phyloP scores from a whole-genome alignment of 2,329 filamentous ascomycete species.

The Nakataea oryzae region DNA sequence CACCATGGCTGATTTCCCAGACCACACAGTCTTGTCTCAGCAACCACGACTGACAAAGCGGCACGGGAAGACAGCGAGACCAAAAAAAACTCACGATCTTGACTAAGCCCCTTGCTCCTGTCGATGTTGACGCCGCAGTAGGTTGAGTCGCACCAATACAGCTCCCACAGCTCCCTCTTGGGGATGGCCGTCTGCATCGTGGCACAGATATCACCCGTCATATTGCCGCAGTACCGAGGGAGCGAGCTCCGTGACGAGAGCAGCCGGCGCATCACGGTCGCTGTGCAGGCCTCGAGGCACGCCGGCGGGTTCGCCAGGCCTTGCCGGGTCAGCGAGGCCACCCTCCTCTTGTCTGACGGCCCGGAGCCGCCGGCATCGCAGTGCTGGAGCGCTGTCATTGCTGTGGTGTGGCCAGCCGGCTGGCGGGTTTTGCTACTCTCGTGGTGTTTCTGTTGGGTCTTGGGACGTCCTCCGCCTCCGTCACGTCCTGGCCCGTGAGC shows the following conservation, averaged over 20 bases:
- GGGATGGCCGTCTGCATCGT: slow-evolving; percentile 4
- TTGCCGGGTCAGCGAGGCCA: not conserved
- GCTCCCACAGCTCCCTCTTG: slow-evolving; percentile 24
- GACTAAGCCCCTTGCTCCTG: slow-evolving; percentile 13
- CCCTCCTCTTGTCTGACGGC: not conserved
- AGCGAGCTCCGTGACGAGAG: not conserved
- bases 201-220: slow-evolving; percentile 4
- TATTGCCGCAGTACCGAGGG: not conserved
- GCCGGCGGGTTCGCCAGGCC: not conserved
- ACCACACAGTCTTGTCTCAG: not conserved
- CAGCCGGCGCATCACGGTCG: not conserved
- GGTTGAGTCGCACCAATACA: slow-evolving; percentile 42
- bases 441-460: not conserved
- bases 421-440: too few relatives aligned
- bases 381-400: not conserved
- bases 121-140: slow-evolving; percentile 35
- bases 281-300: not conserved
- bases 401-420: too few relatives aligned
- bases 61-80: not conserved
- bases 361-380: not conserved
- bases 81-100: slow-evolving; percentile 33
- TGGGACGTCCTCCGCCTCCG: too few relatives aligned
- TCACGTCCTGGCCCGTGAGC: too few relatives aligned
- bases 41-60: not conserved
- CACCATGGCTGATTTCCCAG: slow-evolving; percentile 35